Percentiles rank a stretch among this genome's conserved stretches.
Conservation (phyloP, 495 filamentous ascomycete species). For the Lophiostoma macrostomum region DNA sequence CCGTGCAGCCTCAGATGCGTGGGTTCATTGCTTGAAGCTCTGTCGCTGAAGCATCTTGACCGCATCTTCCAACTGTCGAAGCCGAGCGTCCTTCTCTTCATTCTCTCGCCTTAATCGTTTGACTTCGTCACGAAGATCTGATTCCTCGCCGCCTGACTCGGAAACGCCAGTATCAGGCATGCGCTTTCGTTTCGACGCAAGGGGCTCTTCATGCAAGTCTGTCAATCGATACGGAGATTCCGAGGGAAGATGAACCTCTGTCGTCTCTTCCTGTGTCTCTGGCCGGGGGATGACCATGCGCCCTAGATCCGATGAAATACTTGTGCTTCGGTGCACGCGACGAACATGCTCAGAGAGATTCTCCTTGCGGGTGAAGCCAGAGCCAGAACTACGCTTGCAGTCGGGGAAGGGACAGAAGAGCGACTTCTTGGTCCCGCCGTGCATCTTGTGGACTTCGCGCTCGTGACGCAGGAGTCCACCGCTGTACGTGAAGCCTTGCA, state of each 20-base stretch:
- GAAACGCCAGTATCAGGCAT: constrained; percentile 17
- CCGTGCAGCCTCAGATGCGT: no score
- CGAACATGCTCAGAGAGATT: constrained; percentile 86
- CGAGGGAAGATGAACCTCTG: constrained; percentile 45
- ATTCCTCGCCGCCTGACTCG: constrained; percentile 32
- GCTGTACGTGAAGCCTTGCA: constrained; percentile 89
- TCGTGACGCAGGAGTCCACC: constrained; percentile 85
- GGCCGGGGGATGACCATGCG: constrained; percentile 28
- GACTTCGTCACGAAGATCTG: constrained; percentile 55
- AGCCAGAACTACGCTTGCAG: constrained; percentile 73
- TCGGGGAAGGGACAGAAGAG: constrained; percentile 73
- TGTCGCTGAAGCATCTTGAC: constrained; percentile 22
- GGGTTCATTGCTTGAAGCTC: constrained; percentile 3
- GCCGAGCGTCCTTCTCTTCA: constrained; percentile 37
- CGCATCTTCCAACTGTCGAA: constrained; percentile 34
- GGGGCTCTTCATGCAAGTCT: constrained; percentile 6
- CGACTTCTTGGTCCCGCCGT: constrained; percentile 75
- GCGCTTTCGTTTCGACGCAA: constrained; percentile 48
- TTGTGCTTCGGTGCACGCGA: constrained; percentile 54
- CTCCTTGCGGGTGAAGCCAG: constrained; percentile 81
- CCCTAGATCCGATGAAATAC: constrained; percentile 46
- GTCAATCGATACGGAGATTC: constrained; percentile 31
- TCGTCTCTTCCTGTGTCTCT: constrained; percentile 23
- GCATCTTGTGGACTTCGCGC: constrained; percentile 84
- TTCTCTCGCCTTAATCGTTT: constrained; percentile 57